A percentile compares a stretch with the other conserved stretches of the same genome.
These are phyloP conservation scores for Brassica balearica DNA, from an alignment of 441 rosid species.

Conservation along the genomic window DNA sequence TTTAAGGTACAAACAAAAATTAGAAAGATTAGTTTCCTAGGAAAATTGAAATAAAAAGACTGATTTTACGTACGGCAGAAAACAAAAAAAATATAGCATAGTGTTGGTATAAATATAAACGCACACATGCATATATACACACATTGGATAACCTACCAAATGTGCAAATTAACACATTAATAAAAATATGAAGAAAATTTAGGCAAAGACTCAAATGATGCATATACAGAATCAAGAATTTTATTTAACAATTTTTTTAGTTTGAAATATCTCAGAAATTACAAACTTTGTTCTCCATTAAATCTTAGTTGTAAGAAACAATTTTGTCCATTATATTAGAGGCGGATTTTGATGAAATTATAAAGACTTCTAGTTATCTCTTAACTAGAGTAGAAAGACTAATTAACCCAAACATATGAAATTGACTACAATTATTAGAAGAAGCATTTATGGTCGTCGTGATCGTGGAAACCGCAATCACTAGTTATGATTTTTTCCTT, in stretches of 20 bases:
- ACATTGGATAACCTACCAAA: conserved; percentile 16
- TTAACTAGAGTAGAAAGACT: too few species aligned
- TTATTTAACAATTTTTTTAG: background rate
- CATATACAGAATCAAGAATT: conserved; percentile 12
- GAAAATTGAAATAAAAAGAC: background rate
- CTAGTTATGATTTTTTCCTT: too few species aligned
- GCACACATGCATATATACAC: background rate
- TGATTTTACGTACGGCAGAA: background rate
- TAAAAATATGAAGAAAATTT: background rate
- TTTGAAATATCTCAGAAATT: conserved; percentile 16
- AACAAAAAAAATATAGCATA: background rate
- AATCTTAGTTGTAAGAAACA: conserved; percentile 15
- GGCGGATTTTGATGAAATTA: too few species aligned
- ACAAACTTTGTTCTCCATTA: background rate
- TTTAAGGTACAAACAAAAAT: background rate
- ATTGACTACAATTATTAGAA: too few species aligned
- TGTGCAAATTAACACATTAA: conserved; percentile 4
- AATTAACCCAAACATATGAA: too few species aligned
- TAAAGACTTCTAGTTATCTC: too few species aligned
- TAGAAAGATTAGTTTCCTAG: background rate
- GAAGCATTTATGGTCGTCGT: too few species aligned
- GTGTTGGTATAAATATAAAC: background rate
- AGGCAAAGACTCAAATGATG: conserved; percentile 7
- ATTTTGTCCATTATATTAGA: background rate
- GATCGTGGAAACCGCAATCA: too few species aligned